phyloP scores from a whole-genome alignment of 345 rosid species.

The Arabidopsis arenosa region DNA sequence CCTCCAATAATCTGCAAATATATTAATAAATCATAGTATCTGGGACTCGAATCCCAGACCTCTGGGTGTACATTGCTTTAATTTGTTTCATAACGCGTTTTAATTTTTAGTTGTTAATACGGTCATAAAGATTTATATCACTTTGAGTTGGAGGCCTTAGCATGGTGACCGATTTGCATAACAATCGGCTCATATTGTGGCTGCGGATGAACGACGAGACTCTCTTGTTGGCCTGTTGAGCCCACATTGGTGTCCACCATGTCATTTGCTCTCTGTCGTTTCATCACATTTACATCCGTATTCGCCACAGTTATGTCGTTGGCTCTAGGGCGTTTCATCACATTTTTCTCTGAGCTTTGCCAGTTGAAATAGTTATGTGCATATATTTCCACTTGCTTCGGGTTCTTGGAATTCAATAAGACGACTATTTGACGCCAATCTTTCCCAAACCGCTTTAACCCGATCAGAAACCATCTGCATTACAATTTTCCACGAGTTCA shows the following conservation, averaged over 20 bases:
- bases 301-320: background rate
- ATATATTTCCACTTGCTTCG: conserved; percentile 5
- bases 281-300: background rate
- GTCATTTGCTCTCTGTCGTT: background rate
- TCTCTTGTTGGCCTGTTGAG: background rate
- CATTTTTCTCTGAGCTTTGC: background rate
- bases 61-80: no score
- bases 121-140: no score
- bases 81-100: background rate
- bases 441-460: conserved; percentile 17
- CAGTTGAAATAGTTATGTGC: background rate
- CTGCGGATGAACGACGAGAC: background rate
- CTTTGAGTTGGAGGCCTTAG: background rate
- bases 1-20: no score
- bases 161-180: background rate
- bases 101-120: background rate
- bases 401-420: conserved; percentile 9
- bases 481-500: background rate
- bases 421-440: conserved; percentile 12
- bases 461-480: conserved; percentile 39
- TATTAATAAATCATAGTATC: no score
- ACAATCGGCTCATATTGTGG: conserved; percentile 8
- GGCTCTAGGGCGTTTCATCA: no score
- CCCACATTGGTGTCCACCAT: background rate
- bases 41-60: no score